Base-by-base conservation (phyloP, 768 basidiomycete species). In the Russula olivacea region DNA sequence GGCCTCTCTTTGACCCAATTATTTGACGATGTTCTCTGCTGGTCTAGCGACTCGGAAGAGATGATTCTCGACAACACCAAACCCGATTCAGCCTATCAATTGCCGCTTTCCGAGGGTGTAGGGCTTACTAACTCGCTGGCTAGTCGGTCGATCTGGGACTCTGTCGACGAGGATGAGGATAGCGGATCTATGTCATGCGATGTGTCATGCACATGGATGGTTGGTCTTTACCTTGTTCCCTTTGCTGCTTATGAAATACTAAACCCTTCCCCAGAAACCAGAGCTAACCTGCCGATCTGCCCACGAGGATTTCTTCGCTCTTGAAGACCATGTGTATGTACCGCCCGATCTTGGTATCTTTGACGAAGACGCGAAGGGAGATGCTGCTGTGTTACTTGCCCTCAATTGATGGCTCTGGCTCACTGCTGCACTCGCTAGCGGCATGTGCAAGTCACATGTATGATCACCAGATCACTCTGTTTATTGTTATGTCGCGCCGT, bases 291-390 rank as follows among this genome's bases (percentile, higher is more conserved):
- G 25, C 28, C 41, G 15, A 21, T 17, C 36, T 30, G 11, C 45
- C 30, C 17, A 50, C 19, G 63, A 60, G 28, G 51, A n/a, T 9
- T 60, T 64, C 41, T 38, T 59, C 34, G 38, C 41, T 25, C 63
- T 55, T 45, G 58, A 64, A 51, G 40, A 51, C 15, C 19, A 43
- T 50, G 32, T 45, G 48, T 54, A 50, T 51, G 48, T n/a, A 28
- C 40, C 23, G 21, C 23, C 49, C 25, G 59, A 50, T 23, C 21
- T n/a, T 43, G 51, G 59, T 55, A 34, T 41, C 36, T 59, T 48
- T 47, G 58, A 59, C 11, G 54, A 63, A 32, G 62, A 64, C 15
- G 30, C 5, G n/a, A 54, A 55, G n/a, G 55, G n/a, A 28, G 43
- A 57, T 30, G 19, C 14, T 36, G 58, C 23, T 36, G 38, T 64